Base-by-base conservation (phyloP, 2,329 filamentous ascomycete genomes). In the Alternaria ventricosa region DNA sequence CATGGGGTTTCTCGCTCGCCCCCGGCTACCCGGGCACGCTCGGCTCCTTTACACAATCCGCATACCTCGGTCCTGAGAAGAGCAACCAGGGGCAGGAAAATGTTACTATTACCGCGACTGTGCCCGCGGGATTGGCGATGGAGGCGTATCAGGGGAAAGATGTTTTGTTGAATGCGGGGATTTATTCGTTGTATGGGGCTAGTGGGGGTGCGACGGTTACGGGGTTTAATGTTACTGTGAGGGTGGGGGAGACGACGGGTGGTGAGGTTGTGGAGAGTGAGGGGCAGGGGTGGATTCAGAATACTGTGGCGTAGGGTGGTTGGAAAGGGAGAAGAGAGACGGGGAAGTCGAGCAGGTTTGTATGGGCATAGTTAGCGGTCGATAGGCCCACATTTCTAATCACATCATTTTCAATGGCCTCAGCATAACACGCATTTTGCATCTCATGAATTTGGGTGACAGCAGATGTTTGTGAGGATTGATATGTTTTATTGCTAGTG, bases 1-100 rank as follows among this genome's bases (percentile, higher is more conserved):
- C 80, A 27, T 83, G 83, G 66, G 84, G 84, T 41, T 80, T 76
- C 64, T 23, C 45, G n/a, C 20, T 53, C 6, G 54, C 54, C 6
- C 51, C 56, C 1, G 72, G 78, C 5, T 78, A 66, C 63, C 69
- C 70, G 0, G 60, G 61, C 9, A 67, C 69, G 5, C 70, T 84
- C 0, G 82, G 82, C 18, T 54, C 25, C 2, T 71, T 77, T 25
- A 27, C 73, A 2, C 65, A 66, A 13, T 79, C 76, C 1, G 67
- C 74, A 50, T 81, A 57, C 23, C 77, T 84, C 1, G 82, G 82
- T 20, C 78, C 79, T 22, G 43, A 46, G 18, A 64, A 70, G 45
- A 72, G 67, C 18, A 78, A 77, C 66, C 15, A 22, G 9, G 68
- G 61, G 5, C 57, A 70, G 6, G 30, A 67, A n/a, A 75, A 74